phyloP scores from a whole-genome alignment of 345 rosid genomes.

The Physaria fendleri region DNA sequence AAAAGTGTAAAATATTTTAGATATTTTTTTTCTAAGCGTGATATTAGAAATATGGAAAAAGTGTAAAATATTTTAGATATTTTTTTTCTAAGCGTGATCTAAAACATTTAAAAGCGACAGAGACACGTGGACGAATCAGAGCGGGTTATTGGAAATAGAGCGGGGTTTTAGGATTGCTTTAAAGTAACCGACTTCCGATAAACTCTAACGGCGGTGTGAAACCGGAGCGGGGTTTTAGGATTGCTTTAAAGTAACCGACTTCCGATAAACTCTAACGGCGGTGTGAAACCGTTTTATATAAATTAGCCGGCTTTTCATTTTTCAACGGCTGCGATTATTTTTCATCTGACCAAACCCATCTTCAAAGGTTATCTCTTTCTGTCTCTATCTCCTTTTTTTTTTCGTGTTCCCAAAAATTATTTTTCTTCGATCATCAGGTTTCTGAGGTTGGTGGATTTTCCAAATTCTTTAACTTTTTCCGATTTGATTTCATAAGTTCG shows the following conservation, averaged over 20 bases:
- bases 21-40: no score
- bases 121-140: no score
- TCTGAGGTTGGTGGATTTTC: slow-evolving; percentile 19
- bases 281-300: slow-evolving; percentile 25
- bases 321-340: slow-evolving; percentile 25
- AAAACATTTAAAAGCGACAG: no score
- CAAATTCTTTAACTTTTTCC: neutral
- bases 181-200: slow-evolving; percentile 20
- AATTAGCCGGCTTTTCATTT: slow-evolving; percentile 14
- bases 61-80: no score
- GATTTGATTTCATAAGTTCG: neutral
- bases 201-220: slow-evolving; percentile 22
- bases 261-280: slow-evolving; percentile 22
- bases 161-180: slow-evolving; percentile 17
- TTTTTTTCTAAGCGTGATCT: no score
- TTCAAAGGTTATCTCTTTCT: slow-evolving; percentile 5
- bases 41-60: no score
- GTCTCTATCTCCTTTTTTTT: neutral
- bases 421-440: neutral
- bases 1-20: no score
- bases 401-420: neutral
- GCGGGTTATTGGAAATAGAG: no score
- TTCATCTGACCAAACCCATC: slow-evolving; percentile 24
- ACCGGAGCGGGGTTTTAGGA: slow-evolving; percentile 27
- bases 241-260: slow-evolving; percentile 2